These are phyloP conservation scores for Epicoccum nigrum DNA, from an alignment of 2,329 filamentous ascomycete species.

Conservation along the genomic window DNA sequence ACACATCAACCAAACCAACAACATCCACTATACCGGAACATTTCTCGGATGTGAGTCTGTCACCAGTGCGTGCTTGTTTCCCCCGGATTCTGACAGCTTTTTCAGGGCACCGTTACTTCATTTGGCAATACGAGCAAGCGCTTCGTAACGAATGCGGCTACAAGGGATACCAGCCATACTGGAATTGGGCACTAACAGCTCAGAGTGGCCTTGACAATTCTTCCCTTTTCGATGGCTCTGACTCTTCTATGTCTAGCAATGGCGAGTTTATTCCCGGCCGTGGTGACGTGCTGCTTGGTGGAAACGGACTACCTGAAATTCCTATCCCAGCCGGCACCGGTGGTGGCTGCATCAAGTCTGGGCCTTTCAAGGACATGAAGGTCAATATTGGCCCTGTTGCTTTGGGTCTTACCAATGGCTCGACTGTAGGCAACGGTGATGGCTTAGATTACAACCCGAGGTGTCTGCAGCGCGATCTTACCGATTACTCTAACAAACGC, in stretches of 20 bases:
- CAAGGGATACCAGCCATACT: constrained; percentile 53
- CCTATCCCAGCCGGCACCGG: constrained; percentile 57
- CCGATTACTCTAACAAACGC: constrained; percentile 28
- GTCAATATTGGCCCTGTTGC: constrained; percentile 28
- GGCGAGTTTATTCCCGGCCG: constrained; percentile 45
- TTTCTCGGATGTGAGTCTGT: constrained; percentile 19
- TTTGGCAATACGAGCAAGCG: constrained; percentile 50
- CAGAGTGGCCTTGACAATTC: constrained; percentile 51
- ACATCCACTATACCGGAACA: constrained; percentile 44
- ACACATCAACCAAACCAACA: constrained; percentile 45
- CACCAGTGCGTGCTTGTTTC: too few species aligned
- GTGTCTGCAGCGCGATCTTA: constrained; percentile 38
- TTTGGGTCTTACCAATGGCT: constrained; percentile 21
- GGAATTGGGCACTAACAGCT: constrained; percentile 60
- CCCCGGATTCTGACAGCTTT: constrained; percentile 13
- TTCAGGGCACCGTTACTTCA: constrained; percentile 51
- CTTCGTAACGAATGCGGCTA: constrained; percentile 53
- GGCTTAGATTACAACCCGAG: constrained; percentile 26
- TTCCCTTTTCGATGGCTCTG: constrained; percentile 62
- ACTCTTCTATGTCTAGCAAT: constrained; percentile 54
- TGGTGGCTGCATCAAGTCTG: constrained; percentile 60
- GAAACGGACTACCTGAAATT: constrained; percentile 31
- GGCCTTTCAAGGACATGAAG: constrained; percentile 56
- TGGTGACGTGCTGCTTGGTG: constrained; percentile 34
- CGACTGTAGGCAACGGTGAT: constrained; percentile 35